Evolutionary conservation across 1,284 basidiomycete genomes (phyloP), one percentile per base, ranked within the genome.

Genomic region (Leccinum proximum): DNA sequence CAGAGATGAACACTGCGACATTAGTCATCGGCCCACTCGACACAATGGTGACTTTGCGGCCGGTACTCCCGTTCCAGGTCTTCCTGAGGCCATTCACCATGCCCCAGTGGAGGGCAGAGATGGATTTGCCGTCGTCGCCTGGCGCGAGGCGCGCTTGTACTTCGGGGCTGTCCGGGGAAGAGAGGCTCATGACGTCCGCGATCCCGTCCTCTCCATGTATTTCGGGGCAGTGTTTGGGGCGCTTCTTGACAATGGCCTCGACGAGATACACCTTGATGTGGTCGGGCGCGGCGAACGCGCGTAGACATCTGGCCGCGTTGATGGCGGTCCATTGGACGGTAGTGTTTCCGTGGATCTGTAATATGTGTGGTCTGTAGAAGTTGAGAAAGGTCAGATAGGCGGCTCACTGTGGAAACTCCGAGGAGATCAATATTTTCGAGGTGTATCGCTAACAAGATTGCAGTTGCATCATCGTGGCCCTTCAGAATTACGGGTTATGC

Each of bases 21-120:
- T 95, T 95, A n/a, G 93, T 94, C 85, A 92, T 86, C 4, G 92
- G 89, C 0, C 93, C 93, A 5, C 84, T 87, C 0, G 92, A 91
- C 2, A 93, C 82, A 4, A 95, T 70, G 2, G 84, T 84, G 5
- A 90, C 81, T 73, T 88, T 84, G 45, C 76, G 69, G 1, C 87
- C 88, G 4, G 70, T 66, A 2, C 87, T 86, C 13, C 77, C 75
- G 7, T 83, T 80, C 87, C 87, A 89, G 1, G 78, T 77, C 4
- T 80, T 70, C 63, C 77, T 82, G 62, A 93, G 78, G 3, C 83
- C 80, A n/a, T 72, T 71, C 0, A 84, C 80, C 77, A 94, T 87
- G 4, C 86, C 92, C 57, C 22, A 22, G 22, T 90, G 84, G 4
- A 92, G 70, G 0, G 91, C 91, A 59, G 81, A 78, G 4, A 81